phyloP scores from a whole-genome alignment of 108 stramenopile genomes.

The Pseudonitzschia multistriata region DNA sequence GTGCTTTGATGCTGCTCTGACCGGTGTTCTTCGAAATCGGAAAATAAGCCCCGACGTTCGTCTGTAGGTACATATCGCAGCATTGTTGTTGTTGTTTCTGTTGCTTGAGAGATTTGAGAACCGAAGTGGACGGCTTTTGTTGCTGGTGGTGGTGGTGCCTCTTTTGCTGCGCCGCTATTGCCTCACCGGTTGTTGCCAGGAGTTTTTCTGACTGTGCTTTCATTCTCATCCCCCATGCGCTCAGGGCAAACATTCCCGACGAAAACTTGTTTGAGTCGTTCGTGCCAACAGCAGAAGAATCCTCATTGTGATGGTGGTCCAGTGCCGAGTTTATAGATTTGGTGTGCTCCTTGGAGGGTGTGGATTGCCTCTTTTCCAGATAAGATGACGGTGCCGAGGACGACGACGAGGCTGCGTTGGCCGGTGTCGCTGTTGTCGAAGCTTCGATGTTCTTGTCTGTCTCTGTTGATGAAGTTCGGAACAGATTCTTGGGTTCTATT shows the following conservation, averaged over 20 bases:
- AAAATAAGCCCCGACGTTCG: conserved; percentile 31
- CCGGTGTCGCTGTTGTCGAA: not conserved
- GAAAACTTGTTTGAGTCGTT: conserved; percentile 12
- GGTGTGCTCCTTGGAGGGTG: conserved; percentile 4
- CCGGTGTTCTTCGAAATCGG: conserved; percentile 3
- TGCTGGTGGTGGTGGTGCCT: conserved; percentile 12
- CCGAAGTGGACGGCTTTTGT: too few relatives aligned
- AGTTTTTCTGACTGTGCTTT: conserved; percentile 24
- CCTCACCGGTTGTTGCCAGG: conserved; percentile 8
- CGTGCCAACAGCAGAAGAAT: not conserved
- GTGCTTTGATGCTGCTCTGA: not conserved
- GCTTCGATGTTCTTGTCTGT: not conserved
- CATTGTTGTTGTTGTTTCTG: not conserved
- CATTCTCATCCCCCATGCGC: conserved; percentile 37
- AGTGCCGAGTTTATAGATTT: conserved; percentile 1
- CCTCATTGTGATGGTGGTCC: conserved; percentile 3
- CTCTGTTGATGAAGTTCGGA: not conserved
- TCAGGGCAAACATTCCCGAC: conserved; percentile 26
- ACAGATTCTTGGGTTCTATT: not conserved
- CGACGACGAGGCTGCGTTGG: not conserved
- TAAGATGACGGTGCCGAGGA: not conserved
- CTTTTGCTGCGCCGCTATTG: not conserved
- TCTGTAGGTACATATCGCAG: conserved; percentile 35
- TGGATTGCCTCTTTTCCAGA: conserved; percentile 1
- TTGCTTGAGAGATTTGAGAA: not conserved